Conservation (phyloP, 495 filamentous ascomycete genomes). For the Xylaria nigripes region DNA sequence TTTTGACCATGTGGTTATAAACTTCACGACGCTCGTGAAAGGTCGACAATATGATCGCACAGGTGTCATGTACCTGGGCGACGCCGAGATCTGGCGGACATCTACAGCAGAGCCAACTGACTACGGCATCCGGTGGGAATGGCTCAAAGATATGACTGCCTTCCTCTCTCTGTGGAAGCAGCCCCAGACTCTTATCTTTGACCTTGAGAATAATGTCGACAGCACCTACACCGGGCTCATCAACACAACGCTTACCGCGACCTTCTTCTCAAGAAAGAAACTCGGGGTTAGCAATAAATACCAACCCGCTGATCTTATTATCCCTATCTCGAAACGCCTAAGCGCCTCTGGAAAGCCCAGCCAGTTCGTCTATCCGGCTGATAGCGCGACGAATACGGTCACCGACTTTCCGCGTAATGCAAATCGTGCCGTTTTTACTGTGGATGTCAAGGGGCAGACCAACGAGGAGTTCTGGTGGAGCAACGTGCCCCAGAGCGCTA, state of each 20-base stretch:
- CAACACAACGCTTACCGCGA: conserved; percentile 73
- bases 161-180: conserved; percentile 62
- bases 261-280: conserved; percentile 52
- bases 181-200: conserved; percentile 72
- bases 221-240: conserved; percentile 68
- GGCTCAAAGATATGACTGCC: conserved; percentile 77
- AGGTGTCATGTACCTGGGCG: conserved; percentile 74
- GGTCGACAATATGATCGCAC: conserved; percentile 79
- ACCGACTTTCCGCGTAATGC: conserved; percentile 50
- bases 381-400: conserved; percentile 56
- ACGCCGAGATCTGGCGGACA: conserved; percentile 78
- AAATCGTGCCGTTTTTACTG: conserved; percentile 66
- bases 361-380: conserved; percentile 58
- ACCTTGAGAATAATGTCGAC: conserved; percentile 71
- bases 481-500: conserved; percentile 61
- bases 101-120: conserved; percentile 80
- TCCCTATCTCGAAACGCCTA: conserved; percentile 63
- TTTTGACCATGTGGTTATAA: conserved; percentile 78
- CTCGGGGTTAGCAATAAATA: conserved; percentile 12
- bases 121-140: conserved; percentile 64
- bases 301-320: conserved; percentile 57
- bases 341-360: conserved; percentile 50
- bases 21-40: conserved; percentile 67
- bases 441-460: conserved; percentile 72
- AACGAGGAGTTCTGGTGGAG: conserved; percentile 89